Evolutionary conservation across 805 yeast genomes (phyloP).

Genomic region (Metschnikowia dekortorum): DNA sequence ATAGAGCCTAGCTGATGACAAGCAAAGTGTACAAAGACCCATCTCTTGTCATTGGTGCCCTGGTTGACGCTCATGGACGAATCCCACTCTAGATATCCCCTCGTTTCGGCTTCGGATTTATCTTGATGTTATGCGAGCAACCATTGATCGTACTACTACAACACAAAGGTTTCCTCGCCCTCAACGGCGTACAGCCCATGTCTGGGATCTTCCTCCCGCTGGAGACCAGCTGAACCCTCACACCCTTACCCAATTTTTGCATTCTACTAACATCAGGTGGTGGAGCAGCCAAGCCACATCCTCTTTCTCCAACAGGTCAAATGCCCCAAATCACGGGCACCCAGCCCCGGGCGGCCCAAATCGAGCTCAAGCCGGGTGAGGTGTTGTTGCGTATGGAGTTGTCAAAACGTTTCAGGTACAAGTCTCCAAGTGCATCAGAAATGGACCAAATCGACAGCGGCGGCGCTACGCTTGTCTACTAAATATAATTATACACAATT

Average conservation of each 20-base stretch:
- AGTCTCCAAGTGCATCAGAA: conserved; percentile 59
- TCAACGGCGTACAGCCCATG: too few species aligned
- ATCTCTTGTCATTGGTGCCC: too few species aligned
- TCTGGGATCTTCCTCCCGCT: too few species aligned
- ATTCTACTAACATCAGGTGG: conserved; percentile 11
- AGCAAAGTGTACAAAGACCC: too few species aligned
- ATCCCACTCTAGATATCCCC: too few species aligned
- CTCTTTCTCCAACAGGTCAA: conserved; percentile 41
- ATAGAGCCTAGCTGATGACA: too few species aligned
- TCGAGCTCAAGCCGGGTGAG: conserved; percentile 40
- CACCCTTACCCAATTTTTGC: neutral
- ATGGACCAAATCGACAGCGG: conserved; percentile 76
- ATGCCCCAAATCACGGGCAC: conserved; percentile 27
- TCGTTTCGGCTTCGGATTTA: too few species aligned
- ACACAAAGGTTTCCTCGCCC: too few species aligned
- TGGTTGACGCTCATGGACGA: too few species aligned
- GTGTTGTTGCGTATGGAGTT: conserved; percentile 56
- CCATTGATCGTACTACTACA: too few species aligned
- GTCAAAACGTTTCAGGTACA: conserved; percentile 71
- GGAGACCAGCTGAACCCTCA: too few species aligned
- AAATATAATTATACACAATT: neutral
- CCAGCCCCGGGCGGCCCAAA: conserved; percentile 20
- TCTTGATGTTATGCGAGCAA: too few species aligned
- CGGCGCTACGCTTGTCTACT: conserved; percentile 61
- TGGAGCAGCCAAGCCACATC: conserved; percentile 25